A percentile compares a stretch with the other conserved stretches of the same genome.
phyloP scores from a whole-genome alignment of 345 rosid species.

The Brassica cretica region DNA sequence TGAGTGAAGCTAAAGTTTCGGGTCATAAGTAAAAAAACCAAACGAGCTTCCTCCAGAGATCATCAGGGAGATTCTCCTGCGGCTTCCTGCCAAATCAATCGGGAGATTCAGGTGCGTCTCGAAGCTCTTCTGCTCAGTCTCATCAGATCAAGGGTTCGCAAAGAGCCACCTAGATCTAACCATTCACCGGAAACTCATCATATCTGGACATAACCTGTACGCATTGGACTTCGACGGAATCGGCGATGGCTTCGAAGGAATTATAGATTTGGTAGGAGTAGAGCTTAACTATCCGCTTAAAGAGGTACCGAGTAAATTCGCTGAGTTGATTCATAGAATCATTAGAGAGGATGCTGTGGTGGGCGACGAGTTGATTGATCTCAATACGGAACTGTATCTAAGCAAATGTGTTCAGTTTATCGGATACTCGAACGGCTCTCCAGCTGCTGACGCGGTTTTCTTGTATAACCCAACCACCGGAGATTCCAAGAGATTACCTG shows the following conservation, averaged over 20 bases:
- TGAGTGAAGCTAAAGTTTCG: no score
- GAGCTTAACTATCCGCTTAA: constrained; percentile 39
- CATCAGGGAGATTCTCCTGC: constrained; percentile 42
- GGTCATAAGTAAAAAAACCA: no score
- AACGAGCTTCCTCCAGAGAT: constrained; percentile 40
- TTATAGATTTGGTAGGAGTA: constrained; percentile 21
- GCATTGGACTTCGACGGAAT: constrained; percentile 25
- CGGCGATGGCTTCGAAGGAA: constrained; percentile 11
- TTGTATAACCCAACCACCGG: constrained; percentile 52
- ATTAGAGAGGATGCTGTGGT: constrained; percentile 21
- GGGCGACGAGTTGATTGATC: constrained; percentile 35
- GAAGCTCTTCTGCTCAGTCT: constrained; percentile 39
- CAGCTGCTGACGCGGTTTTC: constrained; percentile 27
- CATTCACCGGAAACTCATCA: constrained; percentile 19
- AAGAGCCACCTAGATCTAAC: constrained; percentile 38
- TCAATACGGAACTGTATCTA: constrained; percentile 9
- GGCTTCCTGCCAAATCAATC: constrained; percentile 45
- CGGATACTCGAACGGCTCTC: constrained; percentile 51
- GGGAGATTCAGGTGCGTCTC: constrained; percentile 48
- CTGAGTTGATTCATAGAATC: constrained; percentile 24
- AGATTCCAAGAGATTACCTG: constrained; percentile 45
- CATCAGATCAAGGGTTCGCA: constrained; percentile 38
- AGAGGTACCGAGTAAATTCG: constrained; percentile 19
- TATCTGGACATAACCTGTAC: constrained; percentile 31
- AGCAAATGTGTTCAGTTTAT: constrained; percentile 40